Percentiles rank a stretch among this genome's conserved stretches.
phyloP scores from a whole-genome alignment of 2,329 filamentous ascomycete species.

The Trichoderma citrinoviride region DNA sequence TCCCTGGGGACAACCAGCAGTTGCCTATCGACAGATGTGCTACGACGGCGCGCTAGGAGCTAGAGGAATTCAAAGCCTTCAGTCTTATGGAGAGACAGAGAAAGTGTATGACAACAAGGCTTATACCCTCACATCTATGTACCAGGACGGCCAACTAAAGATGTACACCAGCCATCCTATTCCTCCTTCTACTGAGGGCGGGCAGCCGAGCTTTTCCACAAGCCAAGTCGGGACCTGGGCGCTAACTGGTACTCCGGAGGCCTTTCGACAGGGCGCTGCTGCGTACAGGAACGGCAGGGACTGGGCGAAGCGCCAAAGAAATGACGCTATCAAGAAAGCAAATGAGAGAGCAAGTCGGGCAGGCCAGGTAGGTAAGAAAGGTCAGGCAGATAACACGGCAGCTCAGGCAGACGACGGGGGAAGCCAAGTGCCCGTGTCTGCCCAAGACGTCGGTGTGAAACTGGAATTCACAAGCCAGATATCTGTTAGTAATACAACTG shows the following conservation, averaged over 20 bases:
- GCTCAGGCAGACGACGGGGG: too few relatives aligned
- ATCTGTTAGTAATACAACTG: too few relatives aligned
- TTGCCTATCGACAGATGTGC: constrained; percentile 35
- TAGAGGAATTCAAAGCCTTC: constrained; percentile 36
- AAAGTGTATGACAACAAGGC: constrained; percentile 38
- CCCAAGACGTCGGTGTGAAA: too few relatives aligned
- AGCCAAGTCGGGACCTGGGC: too few relatives aligned
- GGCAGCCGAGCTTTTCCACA: constrained; percentile 37
- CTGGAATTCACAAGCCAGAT: too few relatives aligned
- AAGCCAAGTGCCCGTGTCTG: too few relatives aligned
- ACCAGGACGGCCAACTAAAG: constrained; percentile 36
- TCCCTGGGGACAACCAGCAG: too few relatives aligned
- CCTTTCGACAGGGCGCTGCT: constrained; percentile 37
- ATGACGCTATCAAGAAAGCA: constrained; percentile 34
- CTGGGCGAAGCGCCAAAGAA: constrained; percentile 37
- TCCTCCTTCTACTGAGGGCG: constrained; percentile 29
- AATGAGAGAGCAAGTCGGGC: constrained; percentile 25
- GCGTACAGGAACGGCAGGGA: constrained; percentile 43
- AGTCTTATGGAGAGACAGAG: constrained; percentile 24
- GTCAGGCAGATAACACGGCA: too few relatives aligned
- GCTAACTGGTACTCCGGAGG: too few relatives aligned
- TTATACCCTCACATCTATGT: constrained; percentile 39
- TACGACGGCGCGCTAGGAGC: constrained; percentile 39
- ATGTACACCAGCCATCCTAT: constrained; percentile 39
- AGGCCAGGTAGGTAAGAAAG: too few relatives aligned